These are phyloP conservation scores for Coprinopsis cinerea DNA, from an alignment of 768 basidiomycete species.

Conservation along the genomic window DNA sequence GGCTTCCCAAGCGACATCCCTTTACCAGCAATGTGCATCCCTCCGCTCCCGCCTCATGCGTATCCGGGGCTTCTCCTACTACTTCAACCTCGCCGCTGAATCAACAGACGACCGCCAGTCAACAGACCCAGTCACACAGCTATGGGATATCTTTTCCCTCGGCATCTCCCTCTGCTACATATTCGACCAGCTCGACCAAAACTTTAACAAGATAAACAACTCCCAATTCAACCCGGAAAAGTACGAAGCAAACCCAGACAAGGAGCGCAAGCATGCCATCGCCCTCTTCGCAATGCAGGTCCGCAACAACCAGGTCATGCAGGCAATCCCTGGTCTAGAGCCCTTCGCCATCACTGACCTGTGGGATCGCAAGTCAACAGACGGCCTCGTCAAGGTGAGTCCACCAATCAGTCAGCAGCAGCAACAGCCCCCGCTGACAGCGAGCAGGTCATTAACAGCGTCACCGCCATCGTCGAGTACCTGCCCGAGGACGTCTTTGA, in stretches of 20 bases:
- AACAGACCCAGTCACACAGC: slow-evolving; percentile 88
- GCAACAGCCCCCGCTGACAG: slow-evolving; percentile 4
- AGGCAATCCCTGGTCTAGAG: slow-evolving; percentile 64
- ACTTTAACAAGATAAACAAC: slow-evolving; percentile 51
- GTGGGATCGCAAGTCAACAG: slow-evolving; percentile 85
- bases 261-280: slow-evolving; percentile 84
- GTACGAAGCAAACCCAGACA: slow-evolving; percentile 69
- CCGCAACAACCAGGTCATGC: slow-evolving; percentile 52
- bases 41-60: slow-evolving; percentile 73
- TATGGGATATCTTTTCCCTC: slow-evolving; percentile 91
- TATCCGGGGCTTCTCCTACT: slow-evolving; percentile 65
- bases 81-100: slow-evolving; percentile 58
- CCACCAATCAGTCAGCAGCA: not conserved
- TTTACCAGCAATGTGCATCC: slow-evolving; percentile 87
- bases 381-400: slow-evolving; percentile 89
- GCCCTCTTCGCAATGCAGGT: slow-evolving; percentile 90
- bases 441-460: slow-evolving; percentile 79
- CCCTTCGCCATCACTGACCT: slow-evolving; percentile 90
- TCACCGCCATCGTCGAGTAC: slow-evolving; percentile 74
- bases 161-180: slow-evolving; percentile 94
- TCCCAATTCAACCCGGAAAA: slow-evolving; percentile 62
- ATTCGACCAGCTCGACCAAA: slow-evolving; percentile 81
- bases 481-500: slow-evolving; percentile 69
- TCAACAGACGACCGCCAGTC: slow-evolving; percentile 63
- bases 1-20: slow-evolving; percentile 79